Evolutionary conservation across 208 protist species (phyloP).

Genomic region (Trypanosomatidae sp.): DNA sequence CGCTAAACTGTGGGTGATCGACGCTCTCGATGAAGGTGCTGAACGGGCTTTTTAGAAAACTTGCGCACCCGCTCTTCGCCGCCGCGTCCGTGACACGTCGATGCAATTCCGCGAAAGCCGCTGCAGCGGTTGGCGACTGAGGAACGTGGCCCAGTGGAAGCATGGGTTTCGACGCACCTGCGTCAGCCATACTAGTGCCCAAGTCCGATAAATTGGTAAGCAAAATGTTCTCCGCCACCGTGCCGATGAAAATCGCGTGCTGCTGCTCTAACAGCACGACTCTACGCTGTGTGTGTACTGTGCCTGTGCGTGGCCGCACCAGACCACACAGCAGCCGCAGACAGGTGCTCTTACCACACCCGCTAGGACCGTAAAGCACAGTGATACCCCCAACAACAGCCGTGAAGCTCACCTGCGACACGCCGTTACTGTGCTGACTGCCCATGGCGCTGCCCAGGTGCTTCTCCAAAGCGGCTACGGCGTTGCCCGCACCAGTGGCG

Average conservation of each 20-base stretch:
- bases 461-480: conserved; percentile 2
- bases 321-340: conserved; percentile 63
- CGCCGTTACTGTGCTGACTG: conserved; percentile 26
- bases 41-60: conserved; percentile 66
- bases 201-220: conserved; percentile 33
- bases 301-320: conserved; percentile 41
- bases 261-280: conserved; percentile 72
- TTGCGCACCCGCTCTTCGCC: conserved; percentile 40
- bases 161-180: not conserved
- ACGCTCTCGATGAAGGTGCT: conserved; percentile 58
- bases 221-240: conserved; percentile 76
- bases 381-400: conserved; percentile 48
- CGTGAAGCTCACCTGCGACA: conserved; percentile 38
- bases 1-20: conserved; percentile 76
- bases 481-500: not conserved
- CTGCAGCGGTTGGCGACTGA: not conserved
- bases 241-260: conserved; percentile 76
- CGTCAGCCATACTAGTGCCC: not conserved
- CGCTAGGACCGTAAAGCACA: conserved; percentile 69
- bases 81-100: conserved; percentile 34
- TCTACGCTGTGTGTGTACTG: conserved; percentile 47
- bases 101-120: conserved; percentile 10
- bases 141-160: not conserved
- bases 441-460: conserved; percentile 1
- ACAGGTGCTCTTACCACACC: conserved; percentile 78